Evolutionary conservation across 192 early-diverging fungal species (phyloP).

Genomic region (Coemansia brasiliensis): DNA sequence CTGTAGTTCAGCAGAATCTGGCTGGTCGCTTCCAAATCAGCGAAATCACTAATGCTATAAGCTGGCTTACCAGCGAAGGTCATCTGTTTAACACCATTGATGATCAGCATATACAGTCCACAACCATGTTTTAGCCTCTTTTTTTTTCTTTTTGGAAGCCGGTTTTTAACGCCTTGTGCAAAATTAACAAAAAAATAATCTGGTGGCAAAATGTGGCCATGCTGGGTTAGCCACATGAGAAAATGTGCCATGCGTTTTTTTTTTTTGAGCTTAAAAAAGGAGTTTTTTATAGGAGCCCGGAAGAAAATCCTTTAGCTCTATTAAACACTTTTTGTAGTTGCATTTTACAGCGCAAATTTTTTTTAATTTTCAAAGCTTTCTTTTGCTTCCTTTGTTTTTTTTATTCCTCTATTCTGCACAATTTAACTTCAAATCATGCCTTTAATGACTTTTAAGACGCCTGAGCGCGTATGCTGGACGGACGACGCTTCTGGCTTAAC

Average conservation of each 20-base stretch:
- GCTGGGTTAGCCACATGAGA: no score
- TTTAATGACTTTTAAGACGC: conserved; percentile 45
- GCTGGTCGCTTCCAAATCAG: conserved; percentile 24
- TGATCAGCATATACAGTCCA: conserved; percentile 62
- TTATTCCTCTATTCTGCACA: no score
- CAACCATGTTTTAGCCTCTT: neutral
- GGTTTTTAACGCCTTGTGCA: no score
- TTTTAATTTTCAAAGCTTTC: neutral
- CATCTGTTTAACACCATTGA: conserved; percentile 68
- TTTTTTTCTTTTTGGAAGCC: neutral
- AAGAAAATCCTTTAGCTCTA: no score
- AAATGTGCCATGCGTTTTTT: no score
- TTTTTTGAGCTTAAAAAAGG: no score
- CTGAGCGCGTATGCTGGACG: conserved; percentile 52
- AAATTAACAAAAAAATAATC: no score
- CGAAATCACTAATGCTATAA: conserved; percentile 46
- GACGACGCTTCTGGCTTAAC: conserved; percentile 37
- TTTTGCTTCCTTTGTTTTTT: neutral
- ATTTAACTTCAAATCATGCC: conserved; percentile 19
- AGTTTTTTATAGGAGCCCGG: no score
- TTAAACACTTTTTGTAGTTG: no score
- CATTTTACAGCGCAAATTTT: neutral
- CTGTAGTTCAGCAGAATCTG: conserved; percentile 43
- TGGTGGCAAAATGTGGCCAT: no score
- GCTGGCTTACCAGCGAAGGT: conserved; percentile 64